Percentiles rank a stretch among this genome's conserved stretches.
phyloP scores from a whole-genome alignment of 1,284 basidiomycete species.

The Ceratorhiza oryzae-sativae region DNA sequence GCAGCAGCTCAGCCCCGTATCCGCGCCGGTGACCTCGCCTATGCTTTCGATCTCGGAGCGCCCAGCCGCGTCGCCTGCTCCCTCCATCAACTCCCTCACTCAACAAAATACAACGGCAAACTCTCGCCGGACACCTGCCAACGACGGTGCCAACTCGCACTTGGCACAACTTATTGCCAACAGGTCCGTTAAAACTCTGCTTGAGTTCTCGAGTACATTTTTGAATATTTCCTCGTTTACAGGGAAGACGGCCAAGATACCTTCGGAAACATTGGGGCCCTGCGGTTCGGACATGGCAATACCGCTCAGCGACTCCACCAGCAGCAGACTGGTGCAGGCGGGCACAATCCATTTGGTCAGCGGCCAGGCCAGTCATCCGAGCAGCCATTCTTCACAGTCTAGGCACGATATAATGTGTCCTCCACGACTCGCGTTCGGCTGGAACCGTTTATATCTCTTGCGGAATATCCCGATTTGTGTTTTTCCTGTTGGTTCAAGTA shows the following conservation, averaged over 20 bases:
- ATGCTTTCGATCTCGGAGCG: constrained; percentile 49
- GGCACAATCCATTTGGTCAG: constrained; percentile 75
- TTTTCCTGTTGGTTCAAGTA: not conserved
- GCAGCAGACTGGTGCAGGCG: constrained; percentile 64
- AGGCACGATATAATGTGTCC: not conserved
- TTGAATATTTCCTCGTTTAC: not conserved
- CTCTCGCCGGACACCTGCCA: constrained; percentile 45
- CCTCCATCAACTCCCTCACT: constrained; percentile 47
- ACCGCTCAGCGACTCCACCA: constrained; percentile 64
- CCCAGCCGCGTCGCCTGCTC: constrained; percentile 49
- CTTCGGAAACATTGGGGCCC: constrained; percentile 85
- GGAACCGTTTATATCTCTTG: not conserved
- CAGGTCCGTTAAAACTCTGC: constrained; percentile 49
- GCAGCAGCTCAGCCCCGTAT: constrained; percentile 52
- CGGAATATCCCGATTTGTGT: not conserved
- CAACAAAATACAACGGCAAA: constrained; percentile 47
- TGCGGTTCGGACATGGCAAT: constrained; percentile 77
- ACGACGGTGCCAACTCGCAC: constrained; percentile 75
- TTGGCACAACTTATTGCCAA: constrained; percentile 84
- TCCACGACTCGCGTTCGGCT: not conserved
- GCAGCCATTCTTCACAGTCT: constrained; percentile 86
- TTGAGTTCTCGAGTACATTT: not conserved
- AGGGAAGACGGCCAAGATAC: constrained; percentile 89
- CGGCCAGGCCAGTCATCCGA: constrained; percentile 60
- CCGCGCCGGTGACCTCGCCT: constrained; percentile 48